Evolutionary conservation across 1,284 basidiomycete genomes (phyloP), one percentile per base, ranked within the genome.

Genomic region (Thelephora terrestris): DNA sequence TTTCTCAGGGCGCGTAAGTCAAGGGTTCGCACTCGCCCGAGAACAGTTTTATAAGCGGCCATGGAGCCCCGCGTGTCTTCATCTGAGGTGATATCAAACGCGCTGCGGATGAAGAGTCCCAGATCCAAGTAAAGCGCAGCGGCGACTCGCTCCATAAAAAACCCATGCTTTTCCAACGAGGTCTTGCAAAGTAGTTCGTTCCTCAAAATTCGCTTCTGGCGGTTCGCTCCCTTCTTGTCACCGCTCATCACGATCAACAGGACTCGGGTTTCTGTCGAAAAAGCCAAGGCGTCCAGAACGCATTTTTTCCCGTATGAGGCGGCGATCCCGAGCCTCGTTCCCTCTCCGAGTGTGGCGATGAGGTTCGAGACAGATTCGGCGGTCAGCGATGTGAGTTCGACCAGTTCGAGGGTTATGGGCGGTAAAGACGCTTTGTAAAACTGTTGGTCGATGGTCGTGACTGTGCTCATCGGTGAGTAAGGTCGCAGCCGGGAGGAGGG

Each of bases 61-160:
- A 42, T 25, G n/a, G 39, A 23, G n/a, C 39, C 21, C n/a, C 39
- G 39, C n/a, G 6, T 21, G 39, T 42, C 21, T 6, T 18, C 21
- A 14, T 23, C 71, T 0, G 73, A 75, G 56, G 83, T 79, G 18
- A 86, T 65, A 53, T 85, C 80, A 42, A 85, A 62, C 9, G 63
- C 74, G 39, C 69, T 65, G 7, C 55, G 50, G 18, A 79, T 60
- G 20, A 61, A 61, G 5, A 76, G 42, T 0, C 58, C 58, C 7
- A 66, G 53, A 43, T 79, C 73, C n/a, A 55, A 45, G 55, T 59
- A 65, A 14, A 80, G 58, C 2, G 70, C 60, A 2, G 67, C 53
- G 0, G 70, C 66, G 2, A 80, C 53, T 29, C 62, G 65, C 40
- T 68, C 71, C 61, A 78, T 66, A 49, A 64, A 60, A 47, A 80